A percentile compares a stretch with the other conserved stretches of the same genome.
These are phyloP conservation scores for Theileria luwenshuni DNA, from an alignment of 169 alveolate species.

Conservation along the genomic window DNA sequence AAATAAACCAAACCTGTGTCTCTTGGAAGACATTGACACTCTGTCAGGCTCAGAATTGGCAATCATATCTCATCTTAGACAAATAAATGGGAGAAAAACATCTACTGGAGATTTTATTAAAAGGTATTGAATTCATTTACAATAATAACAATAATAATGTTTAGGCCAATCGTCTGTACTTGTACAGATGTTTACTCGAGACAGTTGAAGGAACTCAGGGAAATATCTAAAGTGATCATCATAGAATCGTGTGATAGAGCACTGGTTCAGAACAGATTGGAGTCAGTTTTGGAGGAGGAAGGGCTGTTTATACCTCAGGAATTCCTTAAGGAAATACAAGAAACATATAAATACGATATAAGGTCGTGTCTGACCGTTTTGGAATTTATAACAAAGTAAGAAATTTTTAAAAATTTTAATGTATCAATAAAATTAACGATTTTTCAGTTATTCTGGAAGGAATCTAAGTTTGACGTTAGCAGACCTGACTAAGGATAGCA, in stretches of 20 bases:
- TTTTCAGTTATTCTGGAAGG: slow-evolving; percentile 25
- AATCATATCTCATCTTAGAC: slow-evolving; percentile 49
- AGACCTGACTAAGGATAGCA: slow-evolving; percentile 54
- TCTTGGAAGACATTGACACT: slow-evolving; percentile 97
- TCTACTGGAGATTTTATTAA: slow-evolving; percentile 54
- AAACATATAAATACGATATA: slow-evolving; percentile 69
- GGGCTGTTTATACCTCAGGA: slow-evolving; percentile 55
- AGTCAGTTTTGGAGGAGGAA: slow-evolving; percentile 67
- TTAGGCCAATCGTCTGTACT: slow-evolving; percentile 95
- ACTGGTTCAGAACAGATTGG: slow-evolving; percentile 60
- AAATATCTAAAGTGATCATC: slow-evolving; percentile 69
- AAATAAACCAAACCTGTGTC: slow-evolving; percentile 75
- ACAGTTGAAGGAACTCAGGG: slow-evolving; percentile 75
- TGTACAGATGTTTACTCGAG: slow-evolving; percentile 90
- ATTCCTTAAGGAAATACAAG: slow-evolving; percentile 66
- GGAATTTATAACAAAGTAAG: slow-evolving; percentile 48
- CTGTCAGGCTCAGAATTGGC: slow-evolving; percentile 89
- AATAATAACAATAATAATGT: slow-evolving; percentile 26
- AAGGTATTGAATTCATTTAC: slow-evolving; percentile 56
- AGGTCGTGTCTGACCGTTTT: slow-evolving; percentile 60
- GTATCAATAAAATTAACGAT: background rate
- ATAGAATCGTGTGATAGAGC: slow-evolving; percentile 70
- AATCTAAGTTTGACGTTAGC: slow-evolving; percentile 4
- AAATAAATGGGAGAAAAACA: slow-evolving; percentile 31
- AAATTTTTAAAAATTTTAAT: background rate